Conservation (phyloP, 768 basidiomycete genomes). For the Tylopilus rubrobrunneus region DNA sequence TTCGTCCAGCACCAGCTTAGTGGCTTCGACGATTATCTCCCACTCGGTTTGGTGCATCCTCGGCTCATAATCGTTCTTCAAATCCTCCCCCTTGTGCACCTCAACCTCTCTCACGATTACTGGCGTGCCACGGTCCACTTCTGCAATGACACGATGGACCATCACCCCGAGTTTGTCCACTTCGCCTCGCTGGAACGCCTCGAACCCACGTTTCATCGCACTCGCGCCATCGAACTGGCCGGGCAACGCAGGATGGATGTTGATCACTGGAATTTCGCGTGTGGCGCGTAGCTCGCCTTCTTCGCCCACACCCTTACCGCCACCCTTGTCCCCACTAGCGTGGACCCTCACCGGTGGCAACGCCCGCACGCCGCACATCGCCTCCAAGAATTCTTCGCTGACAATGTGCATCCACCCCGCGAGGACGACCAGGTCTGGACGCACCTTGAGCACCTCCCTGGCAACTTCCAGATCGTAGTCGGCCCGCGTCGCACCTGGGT, state of each 20-base stretch:
- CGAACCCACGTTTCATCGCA: conserved; percentile 85
- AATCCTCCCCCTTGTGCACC: conserved; percentile 68
- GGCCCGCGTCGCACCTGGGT: conserved; percentile 67
- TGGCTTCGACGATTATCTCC: conserved; percentile 85
- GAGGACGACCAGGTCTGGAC: conserved; percentile 86
- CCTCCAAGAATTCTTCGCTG: conserved; percentile 73
- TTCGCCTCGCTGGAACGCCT: conserved; percentile 82
- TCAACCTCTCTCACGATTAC: conserved; percentile 76
- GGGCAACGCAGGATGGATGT: conserved; percentile 93
- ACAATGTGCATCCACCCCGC: conserved; percentile 99
- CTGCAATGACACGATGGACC: conserved; percentile 91
- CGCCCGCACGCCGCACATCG: conserved; percentile 36
- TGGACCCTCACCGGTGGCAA: neutral
- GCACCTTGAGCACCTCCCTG: conserved; percentile 51
- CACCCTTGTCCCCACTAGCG: conserved; percentile 1
- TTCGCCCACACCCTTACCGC: conserved; percentile 16
- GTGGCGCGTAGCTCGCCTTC: conserved; percentile 24
- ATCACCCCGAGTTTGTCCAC: conserved; percentile 78
- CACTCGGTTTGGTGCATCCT: conserved; percentile 84
- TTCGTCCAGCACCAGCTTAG: conserved; percentile 64
- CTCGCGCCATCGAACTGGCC: conserved; percentile 96
- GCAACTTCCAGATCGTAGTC: conserved; percentile 89
- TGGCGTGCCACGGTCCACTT: conserved; percentile 91
- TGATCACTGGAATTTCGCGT: conserved; percentile 77
- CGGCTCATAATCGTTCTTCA: conserved; percentile 59